Evolutionary conservation across 352 stramenopile genomes (phyloP).

Genomic region (Pythium rhizo-oryzae): DNA sequence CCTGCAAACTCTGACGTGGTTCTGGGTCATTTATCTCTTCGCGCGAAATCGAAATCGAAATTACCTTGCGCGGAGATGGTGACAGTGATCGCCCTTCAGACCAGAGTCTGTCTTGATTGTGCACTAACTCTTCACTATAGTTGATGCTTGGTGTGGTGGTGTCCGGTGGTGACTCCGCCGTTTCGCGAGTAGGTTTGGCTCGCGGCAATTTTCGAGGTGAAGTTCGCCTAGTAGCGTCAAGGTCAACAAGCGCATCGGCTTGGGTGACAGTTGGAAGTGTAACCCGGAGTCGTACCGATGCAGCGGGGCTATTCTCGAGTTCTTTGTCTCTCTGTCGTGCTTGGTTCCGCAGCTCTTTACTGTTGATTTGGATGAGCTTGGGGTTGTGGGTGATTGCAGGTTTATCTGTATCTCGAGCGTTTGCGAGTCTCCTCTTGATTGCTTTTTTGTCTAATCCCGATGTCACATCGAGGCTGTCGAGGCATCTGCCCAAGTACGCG

Average conservation of each 20-base stretch:
- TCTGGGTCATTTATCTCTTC: neutral
- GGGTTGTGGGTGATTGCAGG: neutral
- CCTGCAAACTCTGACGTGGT: neutral
- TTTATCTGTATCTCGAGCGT: conserved; percentile 1
- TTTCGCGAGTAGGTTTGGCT: neutral
- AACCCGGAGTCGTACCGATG: conserved; percentile 24
- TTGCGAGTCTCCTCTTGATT: neutral
- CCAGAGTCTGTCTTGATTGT: neutral
- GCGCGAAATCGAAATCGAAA: neutral
- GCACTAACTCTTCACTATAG: neutral
- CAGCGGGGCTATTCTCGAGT: neutral
- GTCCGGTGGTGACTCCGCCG: neutral
- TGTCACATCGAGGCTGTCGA: conserved; percentile 23
- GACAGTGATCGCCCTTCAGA: conserved; percentile 1
- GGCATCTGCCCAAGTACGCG: conserved; percentile 22
- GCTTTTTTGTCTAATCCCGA: conserved; percentile 11
- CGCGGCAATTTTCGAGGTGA: neutral
- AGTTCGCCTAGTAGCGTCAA: conserved; percentile 4
- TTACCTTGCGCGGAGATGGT: neutral
- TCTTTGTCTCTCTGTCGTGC: neutral
- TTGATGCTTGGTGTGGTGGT: neutral
- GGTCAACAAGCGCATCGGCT: conserved; percentile 7
- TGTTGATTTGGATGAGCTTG: neutral
- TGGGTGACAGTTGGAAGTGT: conserved; percentile 30
- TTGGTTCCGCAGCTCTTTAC: neutral